Conservation (phyloP, 2,329 filamentous ascomycete genomes). For the Penicillium italicum region DNA sequence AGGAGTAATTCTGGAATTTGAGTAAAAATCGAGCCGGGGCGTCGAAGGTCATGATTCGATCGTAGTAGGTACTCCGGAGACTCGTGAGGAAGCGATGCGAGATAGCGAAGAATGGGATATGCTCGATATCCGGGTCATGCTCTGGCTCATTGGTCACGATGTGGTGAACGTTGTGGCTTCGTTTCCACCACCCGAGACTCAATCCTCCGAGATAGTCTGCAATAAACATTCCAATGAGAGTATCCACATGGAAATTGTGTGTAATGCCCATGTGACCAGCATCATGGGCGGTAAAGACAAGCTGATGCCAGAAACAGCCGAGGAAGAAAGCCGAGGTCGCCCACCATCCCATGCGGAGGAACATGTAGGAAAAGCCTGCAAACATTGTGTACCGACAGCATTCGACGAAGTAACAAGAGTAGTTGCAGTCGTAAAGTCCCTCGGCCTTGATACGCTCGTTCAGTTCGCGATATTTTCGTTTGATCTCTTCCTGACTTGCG, state of each 20-base stretch:
- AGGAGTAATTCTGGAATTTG: slow-evolving; percentile 73
- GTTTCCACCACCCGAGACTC: slow-evolving; percentile 95
- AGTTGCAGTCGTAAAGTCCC: slow-evolving; percentile 81
- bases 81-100: slow-evolving; percentile 74
- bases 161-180: slow-evolving; percentile 93
- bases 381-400: slow-evolving; percentile 67
- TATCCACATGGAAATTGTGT: slow-evolving; percentile 79
- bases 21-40: slow-evolving; percentile 66
- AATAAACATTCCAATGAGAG: slow-evolving; percentile 81
- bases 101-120: slow-evolving; percentile 84
- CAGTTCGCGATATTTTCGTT: slow-evolving; percentile 76
- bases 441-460: slow-evolving; percentile 67
- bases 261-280: slow-evolving; percentile 97
- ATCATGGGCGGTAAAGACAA: slow-evolving; percentile 92
- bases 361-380: slow-evolving; percentile 58
- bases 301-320: slow-evolving; percentile 87
- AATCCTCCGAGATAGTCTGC: slow-evolving; percentile 86
- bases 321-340: slow-evolving; percentile 67
- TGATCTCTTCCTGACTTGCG: slow-evolving; percentile 69
- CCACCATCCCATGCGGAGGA: slow-evolving; percentile 64
- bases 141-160: slow-evolving; percentile 94
- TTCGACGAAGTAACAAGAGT: slow-evolving; percentile 74
- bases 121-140: slow-evolving; percentile 92
- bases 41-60: slow-evolving; percentile 75
- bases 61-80: slow-evolving; percentile 77